These are phyloP conservation scores for Myxozyma geophila DNA, from an alignment of 805 yeast genomes.

Conservation along the genomic window DNA sequence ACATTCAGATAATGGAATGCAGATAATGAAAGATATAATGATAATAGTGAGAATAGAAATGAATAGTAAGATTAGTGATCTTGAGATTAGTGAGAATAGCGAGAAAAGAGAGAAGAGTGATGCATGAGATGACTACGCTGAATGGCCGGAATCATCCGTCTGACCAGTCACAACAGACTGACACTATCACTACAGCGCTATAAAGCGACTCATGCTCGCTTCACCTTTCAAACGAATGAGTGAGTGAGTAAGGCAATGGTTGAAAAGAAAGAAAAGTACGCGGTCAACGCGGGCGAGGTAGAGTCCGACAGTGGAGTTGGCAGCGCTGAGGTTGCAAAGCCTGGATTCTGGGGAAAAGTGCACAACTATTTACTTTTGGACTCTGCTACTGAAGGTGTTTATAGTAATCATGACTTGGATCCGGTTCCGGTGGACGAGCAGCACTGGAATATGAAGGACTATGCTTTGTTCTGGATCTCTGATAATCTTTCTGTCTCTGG, in stretches of 20 bases:
- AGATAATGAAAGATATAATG: no score
- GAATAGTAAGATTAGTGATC: no score
- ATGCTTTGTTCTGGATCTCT: conserved; percentile 42
- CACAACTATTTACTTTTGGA: conserved; percentile 27
- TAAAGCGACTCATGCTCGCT: neutral
- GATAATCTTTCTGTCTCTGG: conserved; percentile 48
- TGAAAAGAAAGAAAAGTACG: conserved; percentile 13
- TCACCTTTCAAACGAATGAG: neutral
- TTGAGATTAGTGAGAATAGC: no score
- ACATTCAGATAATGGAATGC: no score
- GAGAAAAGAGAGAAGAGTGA: no score
- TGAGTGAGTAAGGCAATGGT: neutral
- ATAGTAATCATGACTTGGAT: conserved; percentile 27
- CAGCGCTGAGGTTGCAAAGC: neutral
- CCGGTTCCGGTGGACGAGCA: conserved; percentile 18
- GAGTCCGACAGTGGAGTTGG: conserved; percentile 11
- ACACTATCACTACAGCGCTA: no score
- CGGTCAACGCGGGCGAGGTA: neutral
- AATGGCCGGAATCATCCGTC: no score
- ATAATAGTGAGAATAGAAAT: no score
- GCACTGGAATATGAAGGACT: conserved; percentile 33
- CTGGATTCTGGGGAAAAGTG: conserved; percentile 20
- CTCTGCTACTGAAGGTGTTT: conserved; percentile 27
- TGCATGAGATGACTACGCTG: no score
- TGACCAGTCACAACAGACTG: no score